Base-by-base conservation (phyloP, 2,329 filamentous ascomycete species). In the Aspergillus sp. region DNA sequence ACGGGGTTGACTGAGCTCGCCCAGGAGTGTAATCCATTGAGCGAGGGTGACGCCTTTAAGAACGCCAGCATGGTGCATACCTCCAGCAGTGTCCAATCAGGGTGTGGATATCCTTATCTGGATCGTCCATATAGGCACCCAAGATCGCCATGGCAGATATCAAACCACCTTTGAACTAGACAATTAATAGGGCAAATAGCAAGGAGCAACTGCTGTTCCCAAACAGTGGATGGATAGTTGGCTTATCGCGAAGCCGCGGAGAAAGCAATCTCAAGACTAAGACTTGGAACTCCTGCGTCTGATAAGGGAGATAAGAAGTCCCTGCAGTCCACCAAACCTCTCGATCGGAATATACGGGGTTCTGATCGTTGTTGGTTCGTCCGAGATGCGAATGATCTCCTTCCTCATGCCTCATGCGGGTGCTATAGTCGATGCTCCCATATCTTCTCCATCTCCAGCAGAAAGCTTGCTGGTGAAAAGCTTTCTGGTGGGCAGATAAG, bases 391-490 rank as follows among this genome's bases (percentile, higher is more conserved):
- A 3, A 37, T 6, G 15, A 40, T 39, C 23, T 27, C 4, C 12
- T n/a, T 6, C 19, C 7, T 14, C 19, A 6, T 3, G 31, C n/a
- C n/a, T 27, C 8, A 8, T 31, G 23, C 39, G 19, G 7, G 17
- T n/a, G 40, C 40, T n/a, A n/a, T n/a, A 14, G n/a, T 25, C 27
- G 27, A 11, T 35, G 33, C 2, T 17, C 37, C 19, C 19, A 3
- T 21, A 2, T 19, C 12, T 6, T 43, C 8, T 21, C 17, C 12
- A 5, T 23, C 25, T 35, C 15, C 37, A 43, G 31, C 12, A 5
- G 4, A 54, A 54, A 54, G 52, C 52, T 54, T 54, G 52, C 48
- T 31, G 15, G 15, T 6, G 21, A 48, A n/a, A 54, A 54, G 43
- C 43, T 54, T 54, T 54, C 19, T 8, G 19, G 27, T 40, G 19